phyloP scores from a whole-genome alignment of 208 protist species.

The Perkinsela sp. region DNA sequence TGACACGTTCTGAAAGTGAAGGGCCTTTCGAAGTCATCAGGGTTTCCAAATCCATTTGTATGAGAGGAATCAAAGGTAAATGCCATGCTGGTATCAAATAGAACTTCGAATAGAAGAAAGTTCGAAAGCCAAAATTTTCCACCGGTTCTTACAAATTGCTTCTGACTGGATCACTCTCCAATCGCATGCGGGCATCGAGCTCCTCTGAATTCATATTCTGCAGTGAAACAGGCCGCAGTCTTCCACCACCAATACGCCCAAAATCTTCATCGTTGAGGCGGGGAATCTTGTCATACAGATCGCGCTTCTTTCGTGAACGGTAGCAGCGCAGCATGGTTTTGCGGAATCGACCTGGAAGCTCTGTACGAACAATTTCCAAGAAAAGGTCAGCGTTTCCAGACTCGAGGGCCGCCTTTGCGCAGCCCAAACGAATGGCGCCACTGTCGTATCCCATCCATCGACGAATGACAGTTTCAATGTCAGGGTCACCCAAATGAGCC shows the following conservation, averaged over 20 bases:
- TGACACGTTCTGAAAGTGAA: no score
- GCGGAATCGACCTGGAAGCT: slow-evolving; percentile 53
- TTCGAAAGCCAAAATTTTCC: no score
- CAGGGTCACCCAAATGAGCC: slow-evolving; percentile 33
- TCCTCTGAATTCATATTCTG: background rate
- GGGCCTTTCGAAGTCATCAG: no score
- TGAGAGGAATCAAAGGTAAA: no score
- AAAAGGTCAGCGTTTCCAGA: slow-evolving; percentile 43
- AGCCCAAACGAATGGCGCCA: slow-evolving; percentile 53
- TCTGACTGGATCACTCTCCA: background rate
- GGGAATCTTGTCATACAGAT: slow-evolving; percentile 37
- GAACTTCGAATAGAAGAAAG: no score
- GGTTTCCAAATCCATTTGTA: no score
- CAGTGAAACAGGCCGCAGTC: background rate
- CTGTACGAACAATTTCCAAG: slow-evolving; percentile 33
- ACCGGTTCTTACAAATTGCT: no score
- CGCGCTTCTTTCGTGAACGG: slow-evolving; percentile 47
- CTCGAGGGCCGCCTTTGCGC: slow-evolving; percentile 58
- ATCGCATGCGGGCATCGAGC: background rate
- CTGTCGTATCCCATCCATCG: slow-evolving; percentile 17
- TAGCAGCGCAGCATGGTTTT: slow-evolving; percentile 53
- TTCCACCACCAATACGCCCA: slow-evolving; percentile 6
- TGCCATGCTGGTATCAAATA: no score
- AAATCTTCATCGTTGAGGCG: slow-evolving; percentile 53
- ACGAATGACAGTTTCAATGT: slow-evolving; percentile 6